These are phyloP conservation scores for Phytophthora hybrid DNA, from an alignment of 352 stramenopile species.

Conservation along the genomic window DNA sequence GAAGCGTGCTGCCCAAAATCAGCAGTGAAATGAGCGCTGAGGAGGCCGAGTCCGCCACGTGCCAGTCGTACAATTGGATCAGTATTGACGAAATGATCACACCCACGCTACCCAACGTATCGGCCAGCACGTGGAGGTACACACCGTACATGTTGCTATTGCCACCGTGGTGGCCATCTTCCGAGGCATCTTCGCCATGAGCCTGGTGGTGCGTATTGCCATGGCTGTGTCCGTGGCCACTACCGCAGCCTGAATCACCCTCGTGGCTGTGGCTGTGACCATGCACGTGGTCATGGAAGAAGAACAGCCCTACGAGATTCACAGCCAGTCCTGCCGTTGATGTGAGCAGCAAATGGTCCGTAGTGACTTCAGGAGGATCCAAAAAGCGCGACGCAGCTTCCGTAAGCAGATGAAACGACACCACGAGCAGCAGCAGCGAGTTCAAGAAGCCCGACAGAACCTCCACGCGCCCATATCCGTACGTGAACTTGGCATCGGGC, in stretches of 20 bases:
- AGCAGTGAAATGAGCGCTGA: conserved; percentile 85
- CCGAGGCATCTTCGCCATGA: conserved; percentile 57
- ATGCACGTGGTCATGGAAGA: conserved; percentile 92
- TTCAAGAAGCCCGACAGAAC: conserved; percentile 91
- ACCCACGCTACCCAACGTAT: conserved; percentile 89
- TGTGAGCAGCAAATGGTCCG: conserved; percentile 87
- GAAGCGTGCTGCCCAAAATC: conserved; percentile 85
- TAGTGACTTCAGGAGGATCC: conserved; percentile 79
- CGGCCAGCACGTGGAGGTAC: conserved; percentile 90
- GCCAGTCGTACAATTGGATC: conserved; percentile 86
- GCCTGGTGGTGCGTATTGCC: conserved; percentile 59
- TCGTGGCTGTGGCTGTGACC: conserved; percentile 71
- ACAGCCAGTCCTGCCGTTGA: conserved; percentile 83
- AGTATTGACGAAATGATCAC: conserved; percentile 91
- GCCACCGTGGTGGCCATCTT: conserved; percentile 33
- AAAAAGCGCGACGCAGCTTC: conserved; percentile 81
- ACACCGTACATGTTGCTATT: conserved; percentile 94
- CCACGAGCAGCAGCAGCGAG: conserved; percentile 84
- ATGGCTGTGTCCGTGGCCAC: conserved; percentile 70
- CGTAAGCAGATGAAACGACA: conserved; percentile 85
- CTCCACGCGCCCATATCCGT: conserved; percentile 88
- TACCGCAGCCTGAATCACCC: conserved; percentile 37
- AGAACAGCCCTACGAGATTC: conserved; percentile 90
- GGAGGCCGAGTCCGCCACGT: conserved; percentile 84
- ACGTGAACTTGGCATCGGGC: conserved; percentile 78